Base-by-base conservation (phyloP, 192 early-diverging fungal species). In the Podila horticola region DNA sequence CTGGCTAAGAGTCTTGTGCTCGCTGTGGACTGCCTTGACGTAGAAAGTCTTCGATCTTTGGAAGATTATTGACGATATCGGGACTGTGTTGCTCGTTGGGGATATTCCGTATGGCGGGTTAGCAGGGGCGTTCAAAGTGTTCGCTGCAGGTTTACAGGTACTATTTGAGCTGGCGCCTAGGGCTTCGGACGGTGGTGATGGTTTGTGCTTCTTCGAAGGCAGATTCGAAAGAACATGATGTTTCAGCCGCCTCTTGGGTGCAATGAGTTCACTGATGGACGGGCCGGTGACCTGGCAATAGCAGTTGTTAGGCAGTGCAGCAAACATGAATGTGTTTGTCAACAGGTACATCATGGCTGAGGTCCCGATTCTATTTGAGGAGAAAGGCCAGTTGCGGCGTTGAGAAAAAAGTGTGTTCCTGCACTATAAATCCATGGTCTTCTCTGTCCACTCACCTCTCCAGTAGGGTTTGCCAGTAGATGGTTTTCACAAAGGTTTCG, bases 241-340 rank as follows among this genome's bases (percentile, higher is more conserved):
- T 31, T 71, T 62, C 11, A 74, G 19, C 1, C 59, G 65, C 30
- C 15, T 24, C 8, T 64, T 71, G 45, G 66, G n/a, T 11, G 62
- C 36, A n/a, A 13, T 17, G 30, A 68, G 74, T 7, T 81, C 77
- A 24, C 64, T 68, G 20, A 75, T 58, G 2, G 74, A 20, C 17
- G 62, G 67, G 7, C 83, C 83, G 31, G 83, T 84, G 49, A 84
- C 71, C 26, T 84, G 83, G 17, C 75, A 84, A 38, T 79, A 84
- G 64, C 83, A 74, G 38, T 77, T 84, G 51, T 84, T 84, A 6
- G 71, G 63, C 11, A 84, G 60, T 24, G 66, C 63, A 3, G 66
- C 72, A 67, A 84, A 84, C 12, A 84, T 74, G 12, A 71, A 79
- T 2, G 83, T 84, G 6, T 62, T 51, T 24, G 64, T 70, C 60